Evolutionary conservation across 2,329 filamentous ascomycete genomes (phyloP), one percentile per base, ranked within the genome.

Genomic region (Pezicula carpinea): DNA sequence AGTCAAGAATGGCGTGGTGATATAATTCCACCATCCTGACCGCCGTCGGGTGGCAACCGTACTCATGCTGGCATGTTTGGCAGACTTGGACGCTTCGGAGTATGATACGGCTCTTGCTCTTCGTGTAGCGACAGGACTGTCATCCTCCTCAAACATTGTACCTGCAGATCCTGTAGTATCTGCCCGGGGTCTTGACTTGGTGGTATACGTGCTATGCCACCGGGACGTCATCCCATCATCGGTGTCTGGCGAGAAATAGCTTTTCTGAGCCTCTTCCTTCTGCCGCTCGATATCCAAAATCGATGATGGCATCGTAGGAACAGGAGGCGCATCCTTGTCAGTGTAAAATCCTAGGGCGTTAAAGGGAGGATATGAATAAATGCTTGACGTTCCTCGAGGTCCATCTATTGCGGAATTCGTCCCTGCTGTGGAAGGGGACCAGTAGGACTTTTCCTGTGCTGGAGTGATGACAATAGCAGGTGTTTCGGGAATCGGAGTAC

Each of bases 11-110:
- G 86, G 86, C 1, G 85, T 87, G 6, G 78, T 83, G 46, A 90
- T 80, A 54, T 87, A 75, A 57, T 88, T 87, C 86, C 86, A 90
- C 85, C 86, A 90, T 17, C 86, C 86, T 50, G 83, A 84, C 46
- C 74, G 75, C 10, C 78, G 75, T 35, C 71, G 48, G 34, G 57
- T 59, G 17, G 52, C 55, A 44, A 58, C 43, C 38, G 59, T 63
- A 43, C 54, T 61, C 6, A 59, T 47, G 39, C 60, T 63, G 39
- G 52, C 50, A 49, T 53, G 56, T 13, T 44, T 57, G 13, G 40
- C 48, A 21, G 39, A 15, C 36, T 50, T 55, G 10, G 48, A 45
- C 11, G 39, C 47, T n/a, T 40, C 50, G 31, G 55, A 39, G 7
- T 59, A 58, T 6, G 62, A 65, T 43, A 68, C 71, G 13, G 65